These are phyloP conservation scores for Torulaspora globosa DNA, from an alignment of 1,139 yeast genomes.

Conservation along the genomic window DNA sequence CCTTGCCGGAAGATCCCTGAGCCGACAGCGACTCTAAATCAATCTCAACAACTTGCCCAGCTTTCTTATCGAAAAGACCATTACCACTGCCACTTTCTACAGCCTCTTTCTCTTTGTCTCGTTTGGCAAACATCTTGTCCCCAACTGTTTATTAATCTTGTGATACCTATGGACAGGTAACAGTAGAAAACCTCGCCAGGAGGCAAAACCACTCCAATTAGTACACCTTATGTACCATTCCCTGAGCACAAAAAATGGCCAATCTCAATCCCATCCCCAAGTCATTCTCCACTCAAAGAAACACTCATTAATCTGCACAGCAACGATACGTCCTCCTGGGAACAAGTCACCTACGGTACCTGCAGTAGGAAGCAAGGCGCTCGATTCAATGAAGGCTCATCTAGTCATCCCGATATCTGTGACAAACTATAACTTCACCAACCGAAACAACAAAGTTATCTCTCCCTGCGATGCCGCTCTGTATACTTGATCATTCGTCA, in stretches of 20 bases:
- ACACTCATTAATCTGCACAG: not conserved
- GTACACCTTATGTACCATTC: no score
- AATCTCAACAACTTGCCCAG: slow-evolving; percentile 21
- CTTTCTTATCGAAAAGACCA: slow-evolving; percentile 15
- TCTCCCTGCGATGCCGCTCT: not conserved
- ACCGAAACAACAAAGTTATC: no score
- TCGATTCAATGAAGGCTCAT: not conserved
- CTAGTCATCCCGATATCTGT: not conserved
- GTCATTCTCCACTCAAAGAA: not conserved
- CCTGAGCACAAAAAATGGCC: no score
- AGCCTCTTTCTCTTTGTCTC: slow-evolving; percentile 6
- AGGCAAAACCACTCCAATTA: no score
- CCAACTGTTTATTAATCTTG: not conserved
- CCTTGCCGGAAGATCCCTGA: slow-evolving; percentile 9
- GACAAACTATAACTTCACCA: not conserved
- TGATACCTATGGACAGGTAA: not conserved
- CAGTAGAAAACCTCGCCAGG: no score
- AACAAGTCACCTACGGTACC: not conserved
- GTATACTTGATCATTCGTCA: not conserved
- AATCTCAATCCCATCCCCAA: not conserved
- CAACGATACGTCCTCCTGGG: not conserved
- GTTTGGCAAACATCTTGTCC: slow-evolving; percentile 4
- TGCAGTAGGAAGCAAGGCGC: not conserved
- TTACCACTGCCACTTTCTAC: not conserved
- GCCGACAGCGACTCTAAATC: slow-evolving; percentile 17